A percentile compares a stretch with the other conserved stretches of the same genome.
phyloP scores from a whole-genome alignment of 257 asterid species.

The Solanum neorickii region DNA sequence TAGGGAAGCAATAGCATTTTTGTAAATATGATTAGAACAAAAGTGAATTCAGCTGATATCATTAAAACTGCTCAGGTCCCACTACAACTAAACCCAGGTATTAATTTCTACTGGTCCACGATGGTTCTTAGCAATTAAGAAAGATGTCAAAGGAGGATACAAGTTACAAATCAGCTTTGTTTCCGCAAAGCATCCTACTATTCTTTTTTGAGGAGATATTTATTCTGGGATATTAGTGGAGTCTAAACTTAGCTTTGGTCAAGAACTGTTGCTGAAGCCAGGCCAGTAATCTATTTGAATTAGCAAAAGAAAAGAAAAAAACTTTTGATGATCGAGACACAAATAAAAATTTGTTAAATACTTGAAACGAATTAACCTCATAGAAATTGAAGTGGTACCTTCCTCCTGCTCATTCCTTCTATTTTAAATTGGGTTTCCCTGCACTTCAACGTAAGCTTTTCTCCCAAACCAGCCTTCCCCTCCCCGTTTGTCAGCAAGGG shows the following conservation, averaged over 20 bases:
- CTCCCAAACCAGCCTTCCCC: background rate
- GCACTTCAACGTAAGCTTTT: background rate
- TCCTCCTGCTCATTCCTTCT: background rate
- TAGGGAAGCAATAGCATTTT: background rate
- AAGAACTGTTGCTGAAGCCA: background rate
- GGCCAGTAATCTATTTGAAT: background rate
- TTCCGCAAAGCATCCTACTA: background rate
- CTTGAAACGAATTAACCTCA: background rate
- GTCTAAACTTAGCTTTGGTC: background rate
- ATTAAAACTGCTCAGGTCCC: background rate
- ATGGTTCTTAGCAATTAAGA: background rate
- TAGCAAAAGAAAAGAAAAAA: background rate
- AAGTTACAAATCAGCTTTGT: background rate
- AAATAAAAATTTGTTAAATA: background rate
- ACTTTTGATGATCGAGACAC: background rate
- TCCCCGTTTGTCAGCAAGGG: background rate
- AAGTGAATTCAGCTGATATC: background rate
- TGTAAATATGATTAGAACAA: background rate
- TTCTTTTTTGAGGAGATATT: background rate
- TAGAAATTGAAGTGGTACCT: background rate
- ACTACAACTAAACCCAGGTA: background rate
- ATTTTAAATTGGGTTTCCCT: background rate
- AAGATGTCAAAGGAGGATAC: background rate
- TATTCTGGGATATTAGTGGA: background rate
- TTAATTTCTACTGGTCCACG: background rate